phyloP scores from a whole-genome alignment of 768 basidiomycete species.

The Strobilomyces dryophilus region DNA sequence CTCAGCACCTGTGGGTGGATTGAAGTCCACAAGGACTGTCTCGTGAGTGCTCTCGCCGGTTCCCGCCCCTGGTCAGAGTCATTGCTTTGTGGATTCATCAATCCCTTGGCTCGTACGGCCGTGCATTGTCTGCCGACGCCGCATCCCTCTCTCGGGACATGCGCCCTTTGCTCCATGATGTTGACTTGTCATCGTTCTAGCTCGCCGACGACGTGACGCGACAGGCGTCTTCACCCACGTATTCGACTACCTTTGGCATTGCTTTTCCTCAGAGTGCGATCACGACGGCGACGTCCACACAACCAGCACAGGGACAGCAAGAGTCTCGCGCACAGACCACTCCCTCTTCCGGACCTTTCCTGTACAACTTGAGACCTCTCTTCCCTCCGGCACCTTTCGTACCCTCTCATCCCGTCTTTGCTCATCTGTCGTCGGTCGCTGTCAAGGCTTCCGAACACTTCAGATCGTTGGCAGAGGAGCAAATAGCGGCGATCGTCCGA shows the following conservation, averaged over 20 bases:
- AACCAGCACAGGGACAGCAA: constrained; percentile 27
- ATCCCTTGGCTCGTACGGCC: neutral
- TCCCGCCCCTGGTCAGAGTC: neutral
- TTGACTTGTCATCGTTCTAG: constrained; percentile 24
- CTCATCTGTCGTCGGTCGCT: constrained; percentile 59
- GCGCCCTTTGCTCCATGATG: neutral
- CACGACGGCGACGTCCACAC: constrained; percentile 23
- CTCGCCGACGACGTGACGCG: constrained; percentile 20
- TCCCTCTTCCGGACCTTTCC: constrained; percentile 31
- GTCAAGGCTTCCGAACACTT: constrained; percentile 48
- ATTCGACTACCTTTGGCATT: constrained; percentile 44
- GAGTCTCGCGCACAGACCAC: constrained; percentile 20
- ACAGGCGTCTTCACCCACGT: constrained; percentile 38
- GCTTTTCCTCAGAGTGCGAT: constrained; percentile 33
- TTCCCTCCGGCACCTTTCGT: constrained; percentile 77
- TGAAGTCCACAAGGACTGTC: constrained; percentile 58
- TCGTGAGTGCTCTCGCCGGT: constrained; percentile 48
- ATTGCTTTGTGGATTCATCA: constrained; percentile 1
- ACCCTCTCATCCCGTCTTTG: constrained; percentile 68
- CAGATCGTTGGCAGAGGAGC: constrained; percentile 54
- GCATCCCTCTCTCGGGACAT: constrained; percentile 5
- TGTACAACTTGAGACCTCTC: constrained; percentile 54
- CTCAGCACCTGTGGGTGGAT: constrained; percentile 70
- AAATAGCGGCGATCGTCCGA: constrained; percentile 49
- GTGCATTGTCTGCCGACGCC: constrained; percentile 7